Base-by-base conservation (phyloP, 441 rosid species). In the Eruca vesicaria region DNA sequence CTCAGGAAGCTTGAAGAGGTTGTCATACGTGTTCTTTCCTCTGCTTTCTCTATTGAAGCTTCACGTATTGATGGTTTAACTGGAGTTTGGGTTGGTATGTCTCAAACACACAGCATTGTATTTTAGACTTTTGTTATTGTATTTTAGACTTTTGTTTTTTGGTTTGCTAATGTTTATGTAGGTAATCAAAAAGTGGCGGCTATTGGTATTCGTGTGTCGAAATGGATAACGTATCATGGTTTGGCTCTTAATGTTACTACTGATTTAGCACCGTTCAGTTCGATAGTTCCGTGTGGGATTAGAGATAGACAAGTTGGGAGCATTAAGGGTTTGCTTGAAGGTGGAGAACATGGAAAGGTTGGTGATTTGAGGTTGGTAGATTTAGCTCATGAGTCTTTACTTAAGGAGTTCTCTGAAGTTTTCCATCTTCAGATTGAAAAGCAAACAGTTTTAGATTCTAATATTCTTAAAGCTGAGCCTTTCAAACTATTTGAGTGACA, bases 11-110 rank as follows among this genome's bases (percentile, higher is more conserved):
- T 90, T 69, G 96, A 90, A 82, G 97, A 95, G 83, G 88, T 93
- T 21, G 82, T 86, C 53, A 86, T 93, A 68, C 89, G 92, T 74
- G 90, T 85, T 76, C 92, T 90, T 75, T 83, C 85, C 62, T 84
- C 88, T 2, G 69, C 87, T 31, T 95, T 95, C 73, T 84, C 89
- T 5, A 84, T 92, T 73, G 80, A 83, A 78, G 95, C 96, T 78
- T 91, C 95, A 14, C 87, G 92, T 63, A 10, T 83, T 53, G 89
- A 88, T 60, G 96, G 96, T 74, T 79, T 95, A 66, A 90, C 97
- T 48, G 98, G 99, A 29, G 95, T 89, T 79, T 95, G 97, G 97
- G 84, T 86, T 31, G 96, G 98, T 89, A 84, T 77, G 90, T 69
- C 68, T 50, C 43, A 43, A n/a, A 31, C 41, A 9, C 57, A 16